Evolutionary conservation across 805 yeast species (phyloP), one percentile per base, ranked within the genome.

Genomic region (Hanseniaspora nectarophila): DNA sequence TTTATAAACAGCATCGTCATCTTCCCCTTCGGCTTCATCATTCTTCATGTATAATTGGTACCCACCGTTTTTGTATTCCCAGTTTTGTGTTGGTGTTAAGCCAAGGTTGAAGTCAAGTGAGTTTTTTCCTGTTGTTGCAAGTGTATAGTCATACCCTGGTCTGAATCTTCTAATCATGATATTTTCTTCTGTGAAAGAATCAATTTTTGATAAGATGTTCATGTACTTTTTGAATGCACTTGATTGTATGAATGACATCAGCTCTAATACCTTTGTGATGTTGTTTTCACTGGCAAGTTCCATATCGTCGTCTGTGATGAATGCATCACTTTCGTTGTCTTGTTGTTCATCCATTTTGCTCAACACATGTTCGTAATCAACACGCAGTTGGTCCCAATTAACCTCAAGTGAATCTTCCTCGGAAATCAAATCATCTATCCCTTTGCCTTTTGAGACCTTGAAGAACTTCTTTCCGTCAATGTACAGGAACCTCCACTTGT

Each of bases 71-170:
- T 86, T 95, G n/a, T 95, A 95, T 32, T 77, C 71, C 45, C 79
- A 85, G 96, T 97, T 90, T 37, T 85, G 85, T 2, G 83, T 74
- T 0, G 96, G 95, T 0, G 97, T 90, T 43, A 92, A 64, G 52
- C 81, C 78, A 53, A 90, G 66, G 0, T 95, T 85, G 2, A 88
- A 92, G 61, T 90, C 97, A 18, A 90, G 64, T 18, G 73, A 75
- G 8, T 33, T 26, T 8, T 43, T 31, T 0, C 76, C 68, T 2
- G 77, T 69, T 0, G 97, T 85, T 0, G 98, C 98, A 43, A 92
- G 69, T 3, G 90, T 89, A 66, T 85, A 92, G 65, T 92, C 99
- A 28, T 78, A 81, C 3, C 97, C 98, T 1, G 96, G 98, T 60
- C 98, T 77, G 69, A 92, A 92, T 56, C 97, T 73, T 61, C 99